Evolutionary conservation across 2,329 filamentous ascomycete genomes (phyloP).

Genomic region (Cladosporium sp.): DNA sequence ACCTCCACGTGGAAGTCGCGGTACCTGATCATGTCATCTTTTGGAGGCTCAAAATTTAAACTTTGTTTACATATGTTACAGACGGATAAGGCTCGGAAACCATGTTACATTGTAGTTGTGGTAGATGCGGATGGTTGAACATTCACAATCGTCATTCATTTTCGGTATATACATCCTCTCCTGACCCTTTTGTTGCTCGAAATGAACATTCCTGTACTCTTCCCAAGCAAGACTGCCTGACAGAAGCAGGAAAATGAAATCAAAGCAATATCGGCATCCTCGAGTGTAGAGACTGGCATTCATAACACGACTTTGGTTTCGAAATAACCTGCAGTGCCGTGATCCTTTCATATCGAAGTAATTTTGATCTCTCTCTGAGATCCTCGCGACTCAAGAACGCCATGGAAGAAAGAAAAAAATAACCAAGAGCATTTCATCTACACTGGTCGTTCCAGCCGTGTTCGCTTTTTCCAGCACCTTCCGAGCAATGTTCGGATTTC

Average conservation of each 20-base stretch:
- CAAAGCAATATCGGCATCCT: neutral
- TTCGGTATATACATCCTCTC: constrained; percentile 7
- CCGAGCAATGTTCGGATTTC: neutral
- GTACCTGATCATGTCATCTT: neutral
- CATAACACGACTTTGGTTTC: neutral
- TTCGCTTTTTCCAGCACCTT: constrained; percentile 1
- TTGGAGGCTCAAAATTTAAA: neutral
- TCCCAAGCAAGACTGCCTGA: neutral
- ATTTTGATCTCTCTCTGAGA: neutral
- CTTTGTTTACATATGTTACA: neutral
- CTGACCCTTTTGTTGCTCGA: constrained; percentile 1
- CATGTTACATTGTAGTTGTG: neutral
- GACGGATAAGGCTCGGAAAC: too few species aligned
- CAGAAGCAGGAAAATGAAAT: neutral
- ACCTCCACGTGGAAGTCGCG: neutral
- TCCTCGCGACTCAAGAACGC: neutral
- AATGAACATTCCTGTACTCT: neutral
- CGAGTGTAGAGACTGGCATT: neutral
- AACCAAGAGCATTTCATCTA: neutral
- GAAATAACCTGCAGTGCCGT: neutral
- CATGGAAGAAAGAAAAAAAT: too few species aligned
- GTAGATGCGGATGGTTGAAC: neutral
- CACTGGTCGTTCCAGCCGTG: constrained; percentile 4
- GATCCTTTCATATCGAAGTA: neutral
- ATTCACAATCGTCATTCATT: constrained; percentile 16